Conservation (phyloP, 768 basidiomycete genomes). For the Pulveroboletus sp. region DNA sequence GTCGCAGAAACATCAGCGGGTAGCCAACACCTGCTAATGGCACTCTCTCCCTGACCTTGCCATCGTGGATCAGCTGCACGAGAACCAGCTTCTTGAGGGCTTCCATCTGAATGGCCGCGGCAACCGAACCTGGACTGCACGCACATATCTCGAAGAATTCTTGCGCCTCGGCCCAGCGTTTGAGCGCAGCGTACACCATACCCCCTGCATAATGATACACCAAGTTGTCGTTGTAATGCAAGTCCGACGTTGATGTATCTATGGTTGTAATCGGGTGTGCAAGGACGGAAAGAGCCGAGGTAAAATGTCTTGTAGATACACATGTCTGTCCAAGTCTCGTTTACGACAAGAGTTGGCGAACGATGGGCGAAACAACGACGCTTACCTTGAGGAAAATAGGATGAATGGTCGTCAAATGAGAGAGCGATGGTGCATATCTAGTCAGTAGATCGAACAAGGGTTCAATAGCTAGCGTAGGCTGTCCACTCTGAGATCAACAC, state of each 20-base stretch:
- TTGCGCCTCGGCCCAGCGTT: conserved; percentile 63
- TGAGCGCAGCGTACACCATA: conserved; percentile 56
- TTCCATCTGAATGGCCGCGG: conserved; percentile 74
- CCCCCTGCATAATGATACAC: conserved; percentile 84
- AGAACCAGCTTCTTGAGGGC: conserved; percentile 80
- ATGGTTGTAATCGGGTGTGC: conserved; percentile 60
- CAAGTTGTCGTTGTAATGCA: conserved; percentile 75
- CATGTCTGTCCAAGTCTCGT: conserved; percentile 44
- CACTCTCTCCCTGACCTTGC: conserved; percentile 45
- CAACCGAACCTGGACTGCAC: conserved; percentile 51
- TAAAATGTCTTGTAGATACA: conserved; percentile 48
- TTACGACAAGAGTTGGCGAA: background rate
- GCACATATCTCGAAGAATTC: conserved; percentile 80
- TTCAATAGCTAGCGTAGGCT: conserved; percentile 46
- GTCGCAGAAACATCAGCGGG: background rate
- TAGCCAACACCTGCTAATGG: too few species aligned
- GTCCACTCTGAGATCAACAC: conserved; percentile 19
- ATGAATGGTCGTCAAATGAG: conserved; percentile 68
- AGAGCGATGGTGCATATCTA: conserved; percentile 54
- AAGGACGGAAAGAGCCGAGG: conserved; percentile 58
- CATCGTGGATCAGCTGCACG: conserved; percentile 72
- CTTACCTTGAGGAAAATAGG: conserved; percentile 60
- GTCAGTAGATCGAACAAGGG: conserved; percentile 57
- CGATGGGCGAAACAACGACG: background rate
- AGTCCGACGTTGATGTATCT: conserved; percentile 54